These are phyloP conservation scores for Olyra latifolia DNA, from an alignment of 176 grass and related monocot species.

Conservation along the genomic window DNA sequence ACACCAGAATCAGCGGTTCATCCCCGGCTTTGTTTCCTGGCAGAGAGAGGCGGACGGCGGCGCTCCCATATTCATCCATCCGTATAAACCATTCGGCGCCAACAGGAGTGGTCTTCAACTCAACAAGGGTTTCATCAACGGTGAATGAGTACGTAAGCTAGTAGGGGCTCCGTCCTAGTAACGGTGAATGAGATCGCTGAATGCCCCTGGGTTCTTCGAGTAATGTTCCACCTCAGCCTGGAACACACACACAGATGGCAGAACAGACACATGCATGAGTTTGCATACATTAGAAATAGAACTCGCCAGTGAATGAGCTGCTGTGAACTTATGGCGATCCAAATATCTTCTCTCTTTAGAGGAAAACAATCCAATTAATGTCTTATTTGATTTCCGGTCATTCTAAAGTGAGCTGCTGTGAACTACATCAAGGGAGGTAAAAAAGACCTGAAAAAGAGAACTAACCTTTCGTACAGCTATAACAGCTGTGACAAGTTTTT, in stretches of 20 bases:
- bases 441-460: not conserved
- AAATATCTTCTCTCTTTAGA: not conserved
- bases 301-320: not conserved
- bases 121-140: too few relatives aligned
- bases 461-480: constrained; percentile 79
- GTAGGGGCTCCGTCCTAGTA: constrained; percentile 45
- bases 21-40: too few relatives aligned
- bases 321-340: not conserved
- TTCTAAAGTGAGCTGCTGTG: too few relatives aligned
- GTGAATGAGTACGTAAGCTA: not conserved
- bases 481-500: constrained; percentile 69
- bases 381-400: not conserved
- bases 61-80: not conserved
- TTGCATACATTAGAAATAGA: not conserved
- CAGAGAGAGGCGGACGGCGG: too few relatives aligned
- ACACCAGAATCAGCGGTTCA: not conserved
- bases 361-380: not conserved
- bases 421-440: too few relatives aligned
- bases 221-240: constrained; percentile 82
- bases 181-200: constrained; percentile 69
- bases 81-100: not conserved
- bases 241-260: not conserved
- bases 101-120: not conserved
- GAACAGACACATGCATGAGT: not conserved
- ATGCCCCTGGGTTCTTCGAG: constrained; percentile 55